These are phyloP conservation scores for Babesia bigemina DNA, from an alignment of 169 alveolate genomes.

Conservation along the genomic window DNA sequence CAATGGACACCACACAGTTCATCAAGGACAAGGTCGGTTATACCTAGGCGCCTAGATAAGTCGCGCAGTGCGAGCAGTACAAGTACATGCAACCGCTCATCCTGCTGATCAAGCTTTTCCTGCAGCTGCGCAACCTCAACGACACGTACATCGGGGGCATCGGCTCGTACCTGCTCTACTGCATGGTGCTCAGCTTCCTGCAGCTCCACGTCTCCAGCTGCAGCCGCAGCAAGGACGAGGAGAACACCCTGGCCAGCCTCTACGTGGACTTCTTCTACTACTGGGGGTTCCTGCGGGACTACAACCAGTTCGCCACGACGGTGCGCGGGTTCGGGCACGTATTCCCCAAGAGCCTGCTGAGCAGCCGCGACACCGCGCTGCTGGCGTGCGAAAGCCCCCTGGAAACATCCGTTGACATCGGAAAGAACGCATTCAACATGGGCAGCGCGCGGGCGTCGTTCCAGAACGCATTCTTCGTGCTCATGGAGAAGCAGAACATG, in stretches of 20 bases:
- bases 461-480: slow-evolving; percentile 54
- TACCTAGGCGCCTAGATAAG: too few relatives aligned
- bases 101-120: slow-evolving; percentile 69
- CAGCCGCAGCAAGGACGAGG: slow-evolving; percentile 42
- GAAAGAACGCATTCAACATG: slow-evolving; percentile 58
- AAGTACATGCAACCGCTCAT: slow-evolving; percentile 77
- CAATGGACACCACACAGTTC: slow-evolving; percentile 51
- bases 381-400: slow-evolving; percentile 71
- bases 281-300: slow-evolving; percentile 71
- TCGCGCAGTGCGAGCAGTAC: slow-evolving; percentile 64
- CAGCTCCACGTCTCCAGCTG: slow-evolving; percentile 72
- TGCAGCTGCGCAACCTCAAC: slow-evolving; percentile 73
- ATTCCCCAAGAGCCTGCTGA: slow-evolving; percentile 66
- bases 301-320: slow-evolving; percentile 65
- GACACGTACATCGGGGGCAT: slow-evolving; percentile 80
- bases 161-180: slow-evolving; percentile 76
- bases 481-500: slow-evolving; percentile 31
- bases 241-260: slow-evolving; percentile 54
- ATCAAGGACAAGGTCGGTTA: slow-evolving; percentile 40
- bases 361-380: slow-evolving; percentile 38
- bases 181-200: slow-evolving; percentile 77
- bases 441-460: slow-evolving; percentile 47
- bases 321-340: slow-evolving; percentile 77
- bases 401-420: slow-evolving; percentile 62
- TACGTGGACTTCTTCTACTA: slow-evolving; percentile 74